Evolutionary conservation across 768 basidiomycete genomes (phyloP), one percentile per base, ranked within the genome.

Genomic region (Phylloporus scabripes): DNA sequence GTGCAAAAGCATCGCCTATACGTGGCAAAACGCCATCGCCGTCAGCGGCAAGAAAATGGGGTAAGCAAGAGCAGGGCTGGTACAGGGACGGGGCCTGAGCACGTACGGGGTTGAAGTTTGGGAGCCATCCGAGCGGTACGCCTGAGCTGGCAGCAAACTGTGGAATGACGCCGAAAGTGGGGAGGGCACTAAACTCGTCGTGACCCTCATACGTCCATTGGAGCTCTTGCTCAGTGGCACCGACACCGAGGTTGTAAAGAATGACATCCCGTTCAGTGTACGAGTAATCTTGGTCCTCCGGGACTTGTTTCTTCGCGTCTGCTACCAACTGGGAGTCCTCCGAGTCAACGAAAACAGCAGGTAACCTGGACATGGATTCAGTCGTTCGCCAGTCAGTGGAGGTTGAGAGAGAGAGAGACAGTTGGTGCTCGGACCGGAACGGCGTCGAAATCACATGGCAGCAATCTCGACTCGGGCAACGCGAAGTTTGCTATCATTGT

Each of bases 151-250:
- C 82, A 18, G 72, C 63, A 67, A 98, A 91, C 64, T 92, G 92
- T 14, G 96, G 95, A 50, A 98, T 78, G 34, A 98, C 93, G 26
- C 92, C 96, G 61, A 96, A 98, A 0, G 94, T 98, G 0, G 93
- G 96, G 31, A 99, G 70, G 1, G 87, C 83, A 49, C 77, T 66
- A 68, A 99, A 99, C 12, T 83, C 76, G 40, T 93, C 91, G 63
- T 92, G 78, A 36, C 85, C 83, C 70, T 99, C 96, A 59, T 82
- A 98, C 10, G 84, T 83, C 86, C 91, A 92, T 55, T 92, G 82
- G 6, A 97, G 78, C 50, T 99, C 93, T 59, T 87, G 81, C 70
- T 87, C 93, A 1, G 86, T 94, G 20, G 94, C 96, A 10, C 96
- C 96, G 49, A 98, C 70, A 32, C 95, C 94, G 31, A 98, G 75